phyloP scores from a whole-genome alignment of 2,329 filamentous ascomycete species.

The Mycosphaerella arachidis region DNA sequence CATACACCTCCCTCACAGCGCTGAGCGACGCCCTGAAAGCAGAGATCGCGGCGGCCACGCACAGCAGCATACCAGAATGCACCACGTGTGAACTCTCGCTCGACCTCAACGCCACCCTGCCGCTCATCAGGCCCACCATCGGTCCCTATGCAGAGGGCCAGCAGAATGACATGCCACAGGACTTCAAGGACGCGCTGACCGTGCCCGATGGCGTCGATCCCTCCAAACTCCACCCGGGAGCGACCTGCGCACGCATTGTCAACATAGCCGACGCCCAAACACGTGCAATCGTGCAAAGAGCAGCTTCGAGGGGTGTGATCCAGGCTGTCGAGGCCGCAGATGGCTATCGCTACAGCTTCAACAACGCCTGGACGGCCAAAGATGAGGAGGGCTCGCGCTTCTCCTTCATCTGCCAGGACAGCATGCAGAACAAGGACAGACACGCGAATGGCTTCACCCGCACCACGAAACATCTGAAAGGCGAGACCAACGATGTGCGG shows the following conservation, averaged over 20 bases:
- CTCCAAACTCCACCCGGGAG: slow-evolving; percentile 14
- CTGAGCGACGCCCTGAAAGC: slow-evolving; percentile 19
- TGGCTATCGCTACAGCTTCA: slow-evolving; percentile 48
- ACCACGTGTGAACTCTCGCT: slow-evolving; percentile 26
- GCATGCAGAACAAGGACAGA: slow-evolving; percentile 48
- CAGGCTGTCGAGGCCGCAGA: slow-evolving; percentile 42
- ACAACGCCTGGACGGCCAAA: slow-evolving; percentile 46
- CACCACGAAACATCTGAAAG: slow-evolving; percentile 26
- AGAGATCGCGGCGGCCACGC: slow-evolving; percentile 15
- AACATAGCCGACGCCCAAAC: slow-evolving; percentile 34
- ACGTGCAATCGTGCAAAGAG: slow-evolving; percentile 43
- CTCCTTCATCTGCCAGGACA: slow-evolving; percentile 49
- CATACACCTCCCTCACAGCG: slow-evolving; percentile 21
- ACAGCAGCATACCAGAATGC: slow-evolving; percentile 17
- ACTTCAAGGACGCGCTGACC: slow-evolving; percentile 23
- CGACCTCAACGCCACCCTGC: slow-evolving; percentile 18
- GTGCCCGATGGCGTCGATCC: slow-evolving; percentile 4
- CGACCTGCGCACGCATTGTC: slow-evolving; percentile 23
- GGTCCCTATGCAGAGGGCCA: slow-evolving; percentile 29
- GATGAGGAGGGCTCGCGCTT: slow-evolving; percentile 45
- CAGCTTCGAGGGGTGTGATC: slow-evolving; percentile 44
- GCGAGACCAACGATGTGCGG: slow-evolving; percentile 20
- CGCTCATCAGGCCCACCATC: slow-evolving; percentile 26
- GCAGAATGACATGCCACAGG: slow-evolving; percentile 26
- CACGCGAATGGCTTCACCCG: slow-evolving; percentile 39